These are phyloP conservation scores for Termitomyces sp. DNA, from an alignment of 768 basidiomycete species.

Conservation along the genomic window DNA sequence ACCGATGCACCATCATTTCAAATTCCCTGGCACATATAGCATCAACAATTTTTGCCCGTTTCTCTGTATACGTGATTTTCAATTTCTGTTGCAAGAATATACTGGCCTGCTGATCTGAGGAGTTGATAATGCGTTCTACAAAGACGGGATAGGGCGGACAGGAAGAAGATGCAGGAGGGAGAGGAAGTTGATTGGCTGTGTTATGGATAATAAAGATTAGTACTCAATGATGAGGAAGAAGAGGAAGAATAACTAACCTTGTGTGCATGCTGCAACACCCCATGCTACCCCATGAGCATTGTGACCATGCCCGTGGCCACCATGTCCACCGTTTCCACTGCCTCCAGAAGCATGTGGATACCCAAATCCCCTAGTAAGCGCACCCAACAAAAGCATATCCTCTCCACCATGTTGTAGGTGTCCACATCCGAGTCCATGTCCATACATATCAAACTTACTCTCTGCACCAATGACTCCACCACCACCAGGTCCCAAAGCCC, in stretches of 20 bases:
- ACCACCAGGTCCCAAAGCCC: background rate
- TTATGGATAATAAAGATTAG: background rate
- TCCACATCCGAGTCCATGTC: background rate
- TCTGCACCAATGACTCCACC: slow-evolving; percentile 14
- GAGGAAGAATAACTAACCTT: slow-evolving; percentile 44
- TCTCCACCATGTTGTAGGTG: background rate
- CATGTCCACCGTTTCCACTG: background rate
- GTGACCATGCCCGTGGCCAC: background rate
- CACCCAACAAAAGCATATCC: background rate
- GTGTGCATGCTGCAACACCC: slow-evolving; percentile 27
- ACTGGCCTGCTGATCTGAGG: slow-evolving; percentile 86
- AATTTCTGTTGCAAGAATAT: slow-evolving; percentile 90
- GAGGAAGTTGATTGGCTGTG: slow-evolving; percentile 85
- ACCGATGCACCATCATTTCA: slow-evolving; percentile 93
- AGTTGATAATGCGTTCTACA: slow-evolving; percentile 82
- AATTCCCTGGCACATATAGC: slow-evolving; percentile 82
- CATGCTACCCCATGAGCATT: background rate
- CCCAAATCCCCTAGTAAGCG: background rate
- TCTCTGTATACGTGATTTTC: slow-evolving; percentile 77
- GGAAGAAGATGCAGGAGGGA: slow-evolving; percentile 79
- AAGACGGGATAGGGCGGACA: slow-evolving; percentile 82
- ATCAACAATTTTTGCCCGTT: slow-evolving; percentile 80
- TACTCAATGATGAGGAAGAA: background rate
- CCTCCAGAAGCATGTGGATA: slow-evolving; percentile 7
- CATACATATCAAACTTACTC: background rate